Evolutionary conservation across 768 basidiomycete species (phyloP).

Genomic region (Hemileccinum impolitum): DNA sequence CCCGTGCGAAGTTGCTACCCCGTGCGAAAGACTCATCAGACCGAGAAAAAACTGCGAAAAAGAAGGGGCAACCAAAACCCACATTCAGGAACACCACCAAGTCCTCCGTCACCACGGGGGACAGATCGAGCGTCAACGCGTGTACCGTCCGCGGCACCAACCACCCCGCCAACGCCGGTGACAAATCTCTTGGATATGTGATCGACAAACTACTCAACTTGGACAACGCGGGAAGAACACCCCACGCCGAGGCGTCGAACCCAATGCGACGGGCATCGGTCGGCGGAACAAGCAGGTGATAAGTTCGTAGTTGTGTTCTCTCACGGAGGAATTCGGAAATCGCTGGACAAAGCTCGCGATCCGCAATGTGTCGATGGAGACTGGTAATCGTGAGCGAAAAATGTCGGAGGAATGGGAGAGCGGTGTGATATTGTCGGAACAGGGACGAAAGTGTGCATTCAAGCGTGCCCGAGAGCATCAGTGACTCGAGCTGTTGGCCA

Average conservation of each 20-base stretch:
- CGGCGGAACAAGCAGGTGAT: conserved; percentile 46
- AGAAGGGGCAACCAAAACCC: conserved; percentile 1
- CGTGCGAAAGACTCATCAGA: neutral
- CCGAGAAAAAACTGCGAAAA: neutral
- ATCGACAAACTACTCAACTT: conserved; percentile 54
- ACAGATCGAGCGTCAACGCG: conserved; percentile 44
- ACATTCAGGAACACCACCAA: conserved; percentile 42
- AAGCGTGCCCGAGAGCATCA: conserved; percentile 52
- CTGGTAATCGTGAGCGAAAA: conserved; percentile 54
- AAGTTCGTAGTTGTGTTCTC: conserved; percentile 47
- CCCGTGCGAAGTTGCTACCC: conserved; percentile 59
- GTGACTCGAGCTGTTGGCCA: conserved; percentile 61
- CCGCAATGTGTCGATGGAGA: conserved; percentile 42
- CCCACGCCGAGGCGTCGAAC: conserved; percentile 70
- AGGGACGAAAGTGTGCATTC: conserved; percentile 49
- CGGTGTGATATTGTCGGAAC: conserved; percentile 42
- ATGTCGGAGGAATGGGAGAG: conserved; percentile 62
- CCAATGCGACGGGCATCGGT: conserved; percentile 52
- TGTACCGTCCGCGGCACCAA: conserved; percentile 55
- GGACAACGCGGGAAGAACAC: conserved; percentile 57
- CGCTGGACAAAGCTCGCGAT: conserved; percentile 66
- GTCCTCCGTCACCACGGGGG: conserved; percentile 37
- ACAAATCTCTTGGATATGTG: conserved; percentile 61
- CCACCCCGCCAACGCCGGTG: conserved; percentile 64
- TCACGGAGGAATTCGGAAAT: conserved; percentile 64